Evolutionary conservation across 2,329 filamentous ascomycete genomes (phyloP).

Genomic region (Talaromyces sp.): DNA sequence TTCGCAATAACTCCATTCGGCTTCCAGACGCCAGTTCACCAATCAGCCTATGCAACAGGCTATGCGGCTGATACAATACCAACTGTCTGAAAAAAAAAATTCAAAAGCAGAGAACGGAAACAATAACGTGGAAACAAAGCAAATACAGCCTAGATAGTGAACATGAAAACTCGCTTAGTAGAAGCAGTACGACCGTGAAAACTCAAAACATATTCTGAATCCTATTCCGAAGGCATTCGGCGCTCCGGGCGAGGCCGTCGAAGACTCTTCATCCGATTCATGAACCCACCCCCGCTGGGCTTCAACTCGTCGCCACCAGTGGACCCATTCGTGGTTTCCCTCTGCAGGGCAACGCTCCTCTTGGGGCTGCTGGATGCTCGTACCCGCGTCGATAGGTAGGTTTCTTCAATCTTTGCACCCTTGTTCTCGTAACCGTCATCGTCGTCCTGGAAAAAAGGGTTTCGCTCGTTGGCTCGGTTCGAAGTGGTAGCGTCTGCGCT

Average conservation of each 20-base stretch:
- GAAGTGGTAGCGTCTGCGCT: constrained; percentile 26
- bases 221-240: constrained; percentile 16
- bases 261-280: constrained; percentile 76
- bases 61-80: neutral
- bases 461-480: constrained; percentile 48
- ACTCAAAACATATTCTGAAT: neutral
- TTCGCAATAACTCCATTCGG: neutral
- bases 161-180: neutral
- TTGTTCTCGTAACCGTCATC: constrained; percentile 62
- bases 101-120: constrained; percentile 6
- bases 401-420: constrained; percentile 53
- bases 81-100: neutral
- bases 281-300: constrained; percentile 55
- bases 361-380: constrained; percentile 58
- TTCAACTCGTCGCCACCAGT: constrained; percentile 41
- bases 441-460: constrained; percentile 82
- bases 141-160: neutral
- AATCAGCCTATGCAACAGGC: neutral
- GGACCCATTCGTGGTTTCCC: constrained; percentile 53
- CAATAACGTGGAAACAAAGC: neutral
- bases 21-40: neutral
- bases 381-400: constrained; percentile 28
- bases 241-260: constrained; percentile 49
- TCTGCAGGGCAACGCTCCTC: constrained; percentile 51
- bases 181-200: neutral